Conservation (phyloP, 352 stramenopile genomes). For the Globisporangium barbulae region DNA sequence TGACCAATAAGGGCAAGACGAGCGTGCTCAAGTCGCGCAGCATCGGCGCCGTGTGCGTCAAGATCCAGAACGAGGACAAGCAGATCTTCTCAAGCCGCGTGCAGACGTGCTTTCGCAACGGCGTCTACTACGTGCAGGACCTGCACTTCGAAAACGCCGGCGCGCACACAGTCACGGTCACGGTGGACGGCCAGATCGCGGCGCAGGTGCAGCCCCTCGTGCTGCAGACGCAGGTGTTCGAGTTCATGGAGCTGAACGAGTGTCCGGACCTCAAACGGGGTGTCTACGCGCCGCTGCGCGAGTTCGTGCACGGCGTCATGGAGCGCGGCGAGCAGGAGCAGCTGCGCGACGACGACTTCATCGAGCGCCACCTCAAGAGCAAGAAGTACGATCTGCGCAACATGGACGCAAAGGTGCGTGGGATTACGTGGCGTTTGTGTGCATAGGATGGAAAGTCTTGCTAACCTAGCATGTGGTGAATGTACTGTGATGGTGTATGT, state of each 20-base stretch:
- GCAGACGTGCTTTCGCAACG: constrained; percentile 56
- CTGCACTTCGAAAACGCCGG: constrained; percentile 56
- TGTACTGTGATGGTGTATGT: not conserved
- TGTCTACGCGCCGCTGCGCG: constrained; percentile 57
- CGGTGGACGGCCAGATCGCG: constrained; percentile 50
- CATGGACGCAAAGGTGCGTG: constrained; percentile 61
- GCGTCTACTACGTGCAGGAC: constrained; percentile 81
- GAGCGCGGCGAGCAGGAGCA: constrained; percentile 38
- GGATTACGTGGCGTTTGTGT: not conserved
- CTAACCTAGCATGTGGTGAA: not conserved
- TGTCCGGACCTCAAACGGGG: constrained; percentile 43
- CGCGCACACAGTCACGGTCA: constrained; percentile 60
- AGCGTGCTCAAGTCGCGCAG: constrained; percentile 51
- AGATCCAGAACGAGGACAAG: constrained; percentile 78
- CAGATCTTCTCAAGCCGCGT: constrained; percentile 66
- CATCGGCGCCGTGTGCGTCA: constrained; percentile 54
- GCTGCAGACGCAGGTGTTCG: constrained; percentile 64
- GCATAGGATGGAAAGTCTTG: not conserved
- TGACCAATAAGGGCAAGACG: constrained; percentile 62
- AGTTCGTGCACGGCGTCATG: constrained; percentile 48
- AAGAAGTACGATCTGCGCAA: constrained; percentile 64
- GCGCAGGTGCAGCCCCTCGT: constrained; percentile 49
- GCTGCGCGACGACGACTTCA: constrained; percentile 57
- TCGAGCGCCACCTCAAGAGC: constrained; percentile 44
- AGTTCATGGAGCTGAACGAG: constrained; percentile 81